phyloP scores from a whole-genome alignment of 345 rosid species.

The Melaleuca quinquenervia region DNA sequence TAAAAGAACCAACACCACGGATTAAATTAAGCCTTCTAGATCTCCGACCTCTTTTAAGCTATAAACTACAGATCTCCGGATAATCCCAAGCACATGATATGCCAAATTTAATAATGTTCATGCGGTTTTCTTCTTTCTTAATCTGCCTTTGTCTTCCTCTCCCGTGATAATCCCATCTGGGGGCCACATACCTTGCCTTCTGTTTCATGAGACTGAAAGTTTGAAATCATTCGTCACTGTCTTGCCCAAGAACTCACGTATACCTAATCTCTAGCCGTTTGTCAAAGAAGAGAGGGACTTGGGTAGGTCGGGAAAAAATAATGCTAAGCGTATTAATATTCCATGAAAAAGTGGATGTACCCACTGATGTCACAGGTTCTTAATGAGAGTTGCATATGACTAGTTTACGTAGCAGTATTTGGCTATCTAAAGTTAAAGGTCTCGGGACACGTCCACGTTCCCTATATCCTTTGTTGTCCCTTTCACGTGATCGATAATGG shows the following conservation, averaged over 20 bases:
- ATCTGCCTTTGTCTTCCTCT: not conserved
- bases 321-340: not conserved
- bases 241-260: not conserved
- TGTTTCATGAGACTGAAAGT: not conserved
- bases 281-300: not conserved
- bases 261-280: not conserved
- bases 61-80: not conserved
- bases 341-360: not conserved
- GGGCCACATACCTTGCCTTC: not conserved
- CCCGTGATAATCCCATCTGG: not conserved
- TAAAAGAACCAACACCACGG: not conserved
- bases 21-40: not conserved
- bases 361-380: not conserved
- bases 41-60: not conserved
- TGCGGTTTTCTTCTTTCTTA: not conserved
- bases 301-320: not conserved
- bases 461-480: not conserved
- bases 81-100: not conserved
- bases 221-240: not conserved
- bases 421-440: not conserved
- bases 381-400: not conserved
- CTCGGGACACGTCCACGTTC: constrained; percentile 5
- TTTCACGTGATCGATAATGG: constrained; percentile 12
- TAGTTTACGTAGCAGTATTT: not conserved
- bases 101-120: not conserved